Evolutionary conservation across 352 stramenopile species (phyloP).

Genomic region (Phytophthora aleatoria): DNA sequence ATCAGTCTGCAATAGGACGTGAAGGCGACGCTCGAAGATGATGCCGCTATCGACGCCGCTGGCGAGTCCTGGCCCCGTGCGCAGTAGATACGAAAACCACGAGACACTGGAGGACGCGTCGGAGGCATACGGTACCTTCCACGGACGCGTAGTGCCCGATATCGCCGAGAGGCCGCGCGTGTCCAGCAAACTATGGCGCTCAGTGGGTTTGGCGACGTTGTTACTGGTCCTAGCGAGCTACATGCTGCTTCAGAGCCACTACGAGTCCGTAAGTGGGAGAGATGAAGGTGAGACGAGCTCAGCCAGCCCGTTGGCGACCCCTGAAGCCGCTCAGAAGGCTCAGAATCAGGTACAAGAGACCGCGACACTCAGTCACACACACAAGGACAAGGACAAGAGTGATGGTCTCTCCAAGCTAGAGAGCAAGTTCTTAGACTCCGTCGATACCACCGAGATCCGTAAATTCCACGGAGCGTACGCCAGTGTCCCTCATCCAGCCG

Average conservation of each 20-base stretch:
- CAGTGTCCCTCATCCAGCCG: constrained; percentile 47
- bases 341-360: constrained; percentile 4
- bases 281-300: neutral
- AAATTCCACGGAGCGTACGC: constrained; percentile 39
- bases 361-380: constrained; percentile 23
- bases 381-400: constrained; percentile 19
- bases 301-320: neutral
- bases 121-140: constrained; percentile 29
- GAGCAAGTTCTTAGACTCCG: constrained; percentile 24
- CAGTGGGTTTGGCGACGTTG: constrained; percentile 14
- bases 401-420: constrained; percentile 31
- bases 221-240: constrained; percentile 28
- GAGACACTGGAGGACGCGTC: constrained; percentile 7
- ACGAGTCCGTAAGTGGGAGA: constrained; percentile 1
- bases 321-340: constrained; percentile 4
- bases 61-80: neutral
- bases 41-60: constrained; percentile 26
- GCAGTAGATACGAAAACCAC: constrained; percentile 1
- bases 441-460: constrained; percentile 32
- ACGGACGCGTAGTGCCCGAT: constrained; percentile 15
- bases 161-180: constrained; percentile 8
- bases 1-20: constrained; percentile 18
- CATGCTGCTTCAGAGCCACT: constrained; percentile 27
- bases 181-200: constrained; percentile 19
- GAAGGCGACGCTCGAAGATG: constrained; percentile 5